phyloP scores from a whole-genome alignment of 805 yeast species.

The Candida schatavii region DNA sequence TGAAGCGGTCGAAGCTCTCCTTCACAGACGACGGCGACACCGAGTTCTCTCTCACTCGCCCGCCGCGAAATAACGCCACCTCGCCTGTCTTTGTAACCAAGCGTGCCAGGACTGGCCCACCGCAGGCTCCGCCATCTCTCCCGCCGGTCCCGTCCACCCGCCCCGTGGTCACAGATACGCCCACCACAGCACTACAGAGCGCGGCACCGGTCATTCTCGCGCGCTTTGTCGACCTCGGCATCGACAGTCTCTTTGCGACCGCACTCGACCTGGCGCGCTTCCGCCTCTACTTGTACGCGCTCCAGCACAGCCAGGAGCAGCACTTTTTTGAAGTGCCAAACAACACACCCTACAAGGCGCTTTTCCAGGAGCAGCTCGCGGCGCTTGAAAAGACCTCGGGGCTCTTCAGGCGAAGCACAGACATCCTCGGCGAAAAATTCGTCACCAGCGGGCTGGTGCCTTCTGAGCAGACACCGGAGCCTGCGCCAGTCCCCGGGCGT shows the following conservation, averaged over 20 bases:
- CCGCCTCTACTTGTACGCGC: conserved; percentile 1
- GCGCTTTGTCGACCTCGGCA: not conserved
- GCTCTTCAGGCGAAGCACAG: not conserved
- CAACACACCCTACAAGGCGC: not conserved
- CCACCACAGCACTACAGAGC: too few relatives aligned
- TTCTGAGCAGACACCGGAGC: not conserved
- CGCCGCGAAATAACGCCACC: not conserved
- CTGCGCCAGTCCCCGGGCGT: not conserved
- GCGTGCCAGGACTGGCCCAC: not conserved
- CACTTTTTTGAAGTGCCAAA: not conserved
- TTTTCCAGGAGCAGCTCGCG: not conserved
- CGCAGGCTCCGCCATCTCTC: not conserved
- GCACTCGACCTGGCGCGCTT: not conserved
- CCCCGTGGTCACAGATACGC: too few relatives aligned
- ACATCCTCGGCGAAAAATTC: conserved; percentile 1
- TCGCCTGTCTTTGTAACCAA: not conserved
- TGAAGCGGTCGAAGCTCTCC: conserved; percentile 1
- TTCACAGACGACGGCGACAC: not conserved
- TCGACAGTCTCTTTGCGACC: not conserved
- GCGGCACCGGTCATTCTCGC: too few relatives aligned
- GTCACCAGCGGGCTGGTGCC: not conserved
- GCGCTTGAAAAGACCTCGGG: not conserved
- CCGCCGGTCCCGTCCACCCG: not conserved
- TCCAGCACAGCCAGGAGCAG: not conserved
- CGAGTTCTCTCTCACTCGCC: not conserved